A percentile compares a stretch with the other conserved stretches of the same genome.
These are phyloP conservation scores for Fusarium fracticaudum DNA, from an alignment of 2,329 filamentous ascomycete species.

Conservation along the genomic window DNA sequence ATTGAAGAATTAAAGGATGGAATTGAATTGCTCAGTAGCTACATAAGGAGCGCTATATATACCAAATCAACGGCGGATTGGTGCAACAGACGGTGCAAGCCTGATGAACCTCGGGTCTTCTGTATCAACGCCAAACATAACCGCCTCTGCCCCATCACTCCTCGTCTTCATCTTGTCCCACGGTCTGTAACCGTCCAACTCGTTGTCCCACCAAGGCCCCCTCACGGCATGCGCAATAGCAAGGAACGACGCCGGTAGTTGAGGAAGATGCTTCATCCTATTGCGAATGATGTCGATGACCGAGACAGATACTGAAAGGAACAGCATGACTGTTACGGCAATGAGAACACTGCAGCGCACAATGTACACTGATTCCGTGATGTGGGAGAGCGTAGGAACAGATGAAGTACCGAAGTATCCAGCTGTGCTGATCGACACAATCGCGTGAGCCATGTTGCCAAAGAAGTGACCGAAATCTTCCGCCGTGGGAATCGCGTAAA, in stretches of 20 bases:
- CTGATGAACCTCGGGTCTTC: conserved; percentile 29
- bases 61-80: conserved; percentile 13
- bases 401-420: conserved; percentile 34
- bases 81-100: conserved; percentile 27
- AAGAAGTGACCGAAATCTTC: conserved; percentile 34
- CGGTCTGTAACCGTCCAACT: conserved; percentile 12
- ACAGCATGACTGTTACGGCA: conserved; percentile 20
- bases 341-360: conserved; percentile 33
- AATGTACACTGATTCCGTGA: conserved; percentile 30
- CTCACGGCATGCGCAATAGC: conserved; percentile 32
- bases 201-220: conserved; percentile 31
- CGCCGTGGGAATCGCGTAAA: conserved; percentile 33
- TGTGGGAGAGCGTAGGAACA: conserved; percentile 2
- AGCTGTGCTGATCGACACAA: conserved; percentile 31
- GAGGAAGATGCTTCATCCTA: conserved; percentile 18
- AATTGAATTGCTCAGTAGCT: background rate
- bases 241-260: conserved; percentile 29
- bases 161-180: conserved; percentile 13
- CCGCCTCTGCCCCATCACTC: conserved; percentile 7
- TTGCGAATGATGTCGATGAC: conserved; percentile 33
- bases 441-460: conserved; percentile 35
- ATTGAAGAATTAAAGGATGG: background rate
- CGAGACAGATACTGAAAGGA: conserved; percentile 15
- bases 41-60: background rate
- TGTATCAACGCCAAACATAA: conserved; percentile 35